Conservation (phyloP, 768 basidiomycete genomes). For the Leccinum subgranulosum region DNA sequence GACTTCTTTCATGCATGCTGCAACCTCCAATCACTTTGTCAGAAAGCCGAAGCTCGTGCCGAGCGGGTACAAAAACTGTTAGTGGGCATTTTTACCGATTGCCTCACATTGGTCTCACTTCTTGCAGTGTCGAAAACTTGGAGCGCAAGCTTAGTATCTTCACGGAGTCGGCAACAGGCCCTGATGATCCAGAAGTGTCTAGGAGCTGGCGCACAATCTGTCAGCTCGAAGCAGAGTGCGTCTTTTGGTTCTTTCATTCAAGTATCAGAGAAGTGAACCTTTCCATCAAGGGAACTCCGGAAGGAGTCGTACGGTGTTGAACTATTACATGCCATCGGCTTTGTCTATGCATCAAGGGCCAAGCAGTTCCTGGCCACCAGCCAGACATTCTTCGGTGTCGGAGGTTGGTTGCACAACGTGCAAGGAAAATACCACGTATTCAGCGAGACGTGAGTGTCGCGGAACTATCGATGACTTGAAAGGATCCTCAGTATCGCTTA, state of each 20-base stretch:
- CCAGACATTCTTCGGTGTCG: conserved; percentile 71
- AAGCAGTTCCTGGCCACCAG: conserved; percentile 80
- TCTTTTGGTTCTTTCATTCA: conserved; percentile 11
- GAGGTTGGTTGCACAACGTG: conserved; percentile 91
- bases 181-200: conserved; percentile 66
- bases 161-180: conserved; percentile 75
- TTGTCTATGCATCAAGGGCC: conserved; percentile 78
- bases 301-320: conserved; percentile 87
- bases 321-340: conserved; percentile 80
- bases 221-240: conserved; percentile 78
- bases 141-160: conserved; percentile 84
- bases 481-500: conserved; percentile 4
- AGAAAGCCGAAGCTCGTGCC: conserved; percentile 80
- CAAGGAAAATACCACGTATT: conserved; percentile 92
- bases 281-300: conserved; percentile 67
- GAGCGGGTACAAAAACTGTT: conserved; percentile 70
- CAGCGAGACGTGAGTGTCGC: conserved; percentile 77
- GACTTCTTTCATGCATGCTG: not conserved
- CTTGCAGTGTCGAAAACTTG: conserved; percentile 57
- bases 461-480: not conserved
- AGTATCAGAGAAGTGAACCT: conserved; percentile 3
- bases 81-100: not conserved
- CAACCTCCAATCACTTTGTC: conserved; percentile 12
- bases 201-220: conserved; percentile 76
- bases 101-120: conserved; percentile 1